phyloP scores from a whole-genome alignment of 2,329 filamentous ascomycete species.

The Teratosphaeria gauchensis region DNA sequence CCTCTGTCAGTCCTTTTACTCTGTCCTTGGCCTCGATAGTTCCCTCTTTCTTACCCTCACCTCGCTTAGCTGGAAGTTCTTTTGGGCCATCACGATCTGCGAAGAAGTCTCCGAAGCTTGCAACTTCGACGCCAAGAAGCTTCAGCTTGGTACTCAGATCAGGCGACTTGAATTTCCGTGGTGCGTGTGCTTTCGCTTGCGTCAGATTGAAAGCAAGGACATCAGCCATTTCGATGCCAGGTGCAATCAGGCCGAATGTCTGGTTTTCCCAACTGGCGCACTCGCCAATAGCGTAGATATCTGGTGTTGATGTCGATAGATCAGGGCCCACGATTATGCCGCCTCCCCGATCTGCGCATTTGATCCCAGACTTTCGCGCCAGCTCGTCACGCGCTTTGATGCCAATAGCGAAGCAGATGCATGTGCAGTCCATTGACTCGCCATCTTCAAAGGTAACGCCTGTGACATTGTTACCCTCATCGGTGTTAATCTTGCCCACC shows the following conservation, averaged over 20 bases:
- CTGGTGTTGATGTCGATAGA: constrained; percentile 58
- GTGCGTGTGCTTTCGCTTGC: constrained; percentile 62
- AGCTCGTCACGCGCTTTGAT: constrained; percentile 74
- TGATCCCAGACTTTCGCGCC: constrained; percentile 58
- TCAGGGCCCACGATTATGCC: constrained; percentile 62
- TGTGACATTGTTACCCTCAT: constrained; percentile 56
- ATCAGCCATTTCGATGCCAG: constrained; percentile 87
- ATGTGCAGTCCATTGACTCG: constrained; percentile 64
- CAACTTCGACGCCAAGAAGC: constrained; percentile 79
- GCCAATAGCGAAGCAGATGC: constrained; percentile 84
- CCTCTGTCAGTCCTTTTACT: constrained; percentile 46
- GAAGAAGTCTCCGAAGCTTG: constrained; percentile 90
- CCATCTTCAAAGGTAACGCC: constrained; percentile 76
- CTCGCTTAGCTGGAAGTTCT: constrained; percentile 53
- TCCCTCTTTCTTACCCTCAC: constrained; percentile 37
- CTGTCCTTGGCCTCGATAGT: constrained; percentile 30
- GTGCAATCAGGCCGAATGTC: constrained; percentile 80
- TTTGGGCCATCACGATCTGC: constrained; percentile 77
- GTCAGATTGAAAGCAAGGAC: constrained; percentile 86
- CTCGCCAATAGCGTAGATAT: constrained; percentile 82
- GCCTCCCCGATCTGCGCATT: constrained; percentile 61
- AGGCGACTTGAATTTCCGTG: constrained; percentile 64
- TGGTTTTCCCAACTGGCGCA: constrained; percentile 84
- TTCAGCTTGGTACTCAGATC: constrained; percentile 90
- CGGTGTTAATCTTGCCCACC: constrained; percentile 61